Base-by-base conservation (phyloP, 192 early-diverging fungal genomes). In the Coemansia sp. region DNA sequence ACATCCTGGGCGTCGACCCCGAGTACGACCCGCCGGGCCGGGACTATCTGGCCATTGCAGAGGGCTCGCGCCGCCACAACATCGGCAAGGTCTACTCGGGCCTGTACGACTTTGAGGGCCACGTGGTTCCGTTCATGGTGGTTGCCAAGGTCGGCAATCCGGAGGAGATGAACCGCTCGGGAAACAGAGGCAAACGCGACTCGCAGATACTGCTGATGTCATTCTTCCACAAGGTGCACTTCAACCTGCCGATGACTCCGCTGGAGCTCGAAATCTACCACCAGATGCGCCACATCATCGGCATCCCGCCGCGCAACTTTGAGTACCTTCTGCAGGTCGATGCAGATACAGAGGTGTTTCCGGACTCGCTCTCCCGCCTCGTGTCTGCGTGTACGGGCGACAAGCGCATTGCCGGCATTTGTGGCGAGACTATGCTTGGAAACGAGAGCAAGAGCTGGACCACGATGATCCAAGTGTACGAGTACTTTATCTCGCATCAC, bases 401-500 rank as follows among this genome's bases (percentile, higher is more conserved):
- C 62, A 87, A 86, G 20, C 84, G 86, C 60, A 87, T 96, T 40
- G 88, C 93, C 26, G 94, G 94, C 31, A 84, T 97, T 58, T 99
- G 95, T 70, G 96, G 96, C 28, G 96, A 99, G 70, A 99, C 96
- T 0, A 87, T 88, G 61, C 84, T 99, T 29, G 82, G 87, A 2
- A 96, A 97, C 72, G 94, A 97, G 79, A 91, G 92, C 73, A 86
- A 87, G 28, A 91, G 91, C 30, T 96, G 91, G 92, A 92, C 91
- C 25, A 95, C 95, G n/a, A 96, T 96, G 94, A 96, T 96, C 71
- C 96, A 97, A 70, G 95, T 98, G 20, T 94, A 93, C 77, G 92
- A 95, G 83, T 95, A 95, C 81, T 94, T 91, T 66, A 93, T 93
- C 68, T 92, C 90, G 42, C 96, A 98, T 79, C 93, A 98, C 71